phyloP scores from a whole-genome alignment of 2,329 filamentous ascomycete genomes.

The Volutella citrinella region DNA sequence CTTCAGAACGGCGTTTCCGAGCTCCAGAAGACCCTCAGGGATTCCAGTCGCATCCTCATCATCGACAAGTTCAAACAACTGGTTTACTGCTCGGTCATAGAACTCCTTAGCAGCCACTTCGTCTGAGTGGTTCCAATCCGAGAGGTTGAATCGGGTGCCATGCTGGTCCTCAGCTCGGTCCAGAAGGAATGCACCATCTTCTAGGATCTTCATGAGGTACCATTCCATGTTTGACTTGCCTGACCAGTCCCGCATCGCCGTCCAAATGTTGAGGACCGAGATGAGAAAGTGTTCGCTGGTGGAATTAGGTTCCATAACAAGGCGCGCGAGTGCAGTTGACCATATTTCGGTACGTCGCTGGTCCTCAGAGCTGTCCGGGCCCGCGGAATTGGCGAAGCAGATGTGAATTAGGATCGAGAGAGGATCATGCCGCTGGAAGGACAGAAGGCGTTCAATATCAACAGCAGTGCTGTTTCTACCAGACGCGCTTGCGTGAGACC shows the following conservation, averaged over 20 bases:
- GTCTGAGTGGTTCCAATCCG: slow-evolving; percentile 73
- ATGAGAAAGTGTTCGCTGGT: slow-evolving; percentile 79
- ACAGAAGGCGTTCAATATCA: slow-evolving; percentile 78
- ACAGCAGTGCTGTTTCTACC: slow-evolving; percentile 46
- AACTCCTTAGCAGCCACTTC: slow-evolving; percentile 84
- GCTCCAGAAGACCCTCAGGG: slow-evolving; percentile 77
- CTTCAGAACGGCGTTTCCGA: slow-evolving; percentile 78
- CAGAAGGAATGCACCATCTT: slow-evolving; percentile 87
- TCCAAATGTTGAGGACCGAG: slow-evolving; percentile 84
- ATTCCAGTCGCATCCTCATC: slow-evolving; percentile 82
- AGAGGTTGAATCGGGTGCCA: slow-evolving; percentile 67
- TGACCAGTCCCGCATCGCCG: slow-evolving; percentile 83
- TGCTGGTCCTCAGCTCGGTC: slow-evolving; percentile 81
- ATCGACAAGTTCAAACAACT: slow-evolving; percentile 81
- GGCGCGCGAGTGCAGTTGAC: slow-evolving; percentile 80
- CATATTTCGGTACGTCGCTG: slow-evolving; percentile 77
- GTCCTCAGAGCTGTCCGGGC: slow-evolving; percentile 78
- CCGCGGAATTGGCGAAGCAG: slow-evolving; percentile 82
- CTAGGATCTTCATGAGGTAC: slow-evolving; percentile 91
- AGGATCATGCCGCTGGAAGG: slow-evolving; percentile 85
- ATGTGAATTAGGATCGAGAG: slow-evolving; percentile 83
- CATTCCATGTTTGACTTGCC: slow-evolving; percentile 87
- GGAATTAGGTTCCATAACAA: slow-evolving; percentile 74
- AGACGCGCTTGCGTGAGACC: slow-evolving; percentile 44
- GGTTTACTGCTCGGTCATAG: slow-evolving; percentile 76